A percentile compares a stretch with the other conserved stretches of the same genome.
phyloP scores from a whole-genome alignment of 164 flowering plant species.

The Kingdonia uniflora region DNA sequence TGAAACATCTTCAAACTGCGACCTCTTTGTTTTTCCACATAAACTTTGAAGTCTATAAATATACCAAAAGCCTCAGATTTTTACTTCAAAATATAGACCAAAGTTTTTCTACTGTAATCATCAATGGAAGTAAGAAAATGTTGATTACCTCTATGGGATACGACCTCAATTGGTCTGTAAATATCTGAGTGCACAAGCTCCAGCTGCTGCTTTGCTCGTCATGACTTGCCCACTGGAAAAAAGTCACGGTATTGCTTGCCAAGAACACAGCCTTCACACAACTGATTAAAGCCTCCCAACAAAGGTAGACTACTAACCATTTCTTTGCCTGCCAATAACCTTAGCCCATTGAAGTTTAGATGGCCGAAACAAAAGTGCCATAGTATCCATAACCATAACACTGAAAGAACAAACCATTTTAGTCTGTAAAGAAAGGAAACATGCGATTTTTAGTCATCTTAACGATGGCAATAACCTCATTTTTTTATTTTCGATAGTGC shows the following conservation, averaged over 20 bases:
- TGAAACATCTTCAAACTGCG: background rate
- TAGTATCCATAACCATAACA: background rate
- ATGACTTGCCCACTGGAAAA: constrained; percentile 4
- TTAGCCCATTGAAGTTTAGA: constrained; percentile 3
- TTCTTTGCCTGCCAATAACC: background rate
- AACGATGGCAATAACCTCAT: constrained; percentile 1
- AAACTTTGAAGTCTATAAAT: background rate
- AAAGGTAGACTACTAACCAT: constrained; percentile 7
- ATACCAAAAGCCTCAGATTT: constrained; percentile 1
- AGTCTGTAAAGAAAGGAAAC: constrained; percentile 1
- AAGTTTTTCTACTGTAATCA: background rate
- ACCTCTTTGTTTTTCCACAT: background rate
- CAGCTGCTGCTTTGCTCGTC: background rate
- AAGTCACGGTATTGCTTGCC: constrained; percentile 6
- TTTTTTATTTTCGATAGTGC: background rate
- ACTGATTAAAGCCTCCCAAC: background rate
- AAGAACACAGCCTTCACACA: constrained; percentile 8
- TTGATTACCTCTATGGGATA: background rate
- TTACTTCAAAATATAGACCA: background rate
- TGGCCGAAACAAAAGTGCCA: constrained; percentile 7
- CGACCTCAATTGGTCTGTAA: background rate
- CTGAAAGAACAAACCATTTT: background rate
- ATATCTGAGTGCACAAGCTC: constrained; percentile 6
- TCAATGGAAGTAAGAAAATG: background rate
- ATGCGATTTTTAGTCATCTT: constrained; percentile 2